Evolutionary conservation across 2,329 filamentous ascomycete species (phyloP), one percentile per base, ranked within the genome.

Genomic region (Chaetomiaceae sp.): DNA sequence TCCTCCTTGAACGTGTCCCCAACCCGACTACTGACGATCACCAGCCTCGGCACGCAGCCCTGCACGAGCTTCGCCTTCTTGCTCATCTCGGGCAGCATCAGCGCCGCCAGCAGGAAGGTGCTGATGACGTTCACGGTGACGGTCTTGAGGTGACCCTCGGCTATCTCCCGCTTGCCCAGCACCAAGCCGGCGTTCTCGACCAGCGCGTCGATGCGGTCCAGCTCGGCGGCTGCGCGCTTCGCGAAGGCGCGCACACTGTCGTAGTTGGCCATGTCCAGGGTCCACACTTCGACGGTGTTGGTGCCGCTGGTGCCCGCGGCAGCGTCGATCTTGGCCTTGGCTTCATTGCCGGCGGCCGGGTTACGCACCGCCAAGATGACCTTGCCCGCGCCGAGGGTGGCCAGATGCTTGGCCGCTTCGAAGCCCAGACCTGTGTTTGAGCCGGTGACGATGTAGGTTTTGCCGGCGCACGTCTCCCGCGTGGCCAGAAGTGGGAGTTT

Each of bases 311-410:
- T 12, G 12, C 49, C 44, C 1, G 42, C 58, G 40, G 10, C 52
- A 33, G 33, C 27, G 4, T 65, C 50, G 40, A 71, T 64, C 6
- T 53, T 12, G 1, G 62, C 62, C 34, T 62, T 65, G 2, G 50
- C 24, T 0, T 55, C 19, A 12, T 63, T 51, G 17, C 69, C 66
- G 41, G 62, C 61, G 3, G 45, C 22, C 6, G 59, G 18, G 24
- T 63, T 61, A 4, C 70, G 62, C 1, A 71, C 67, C 3, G 58
- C 71, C 19, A 74, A 57, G 18, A 74, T 64, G 3, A 74, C 56
- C 11, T 58, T 65, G 1, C 58, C 56, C 4, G 65, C 8, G 64
- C 65, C 62, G 2, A 68, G 60, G 0, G 37, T 42, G 12, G 67
- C 59, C 2, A 71, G 58, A 32, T 72, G 65, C 1, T 60, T 58